Evolutionary conservation across 2,329 filamentous ascomycete species (phyloP).

Genomic region (Pseudogymnoascus sp.): DNA sequence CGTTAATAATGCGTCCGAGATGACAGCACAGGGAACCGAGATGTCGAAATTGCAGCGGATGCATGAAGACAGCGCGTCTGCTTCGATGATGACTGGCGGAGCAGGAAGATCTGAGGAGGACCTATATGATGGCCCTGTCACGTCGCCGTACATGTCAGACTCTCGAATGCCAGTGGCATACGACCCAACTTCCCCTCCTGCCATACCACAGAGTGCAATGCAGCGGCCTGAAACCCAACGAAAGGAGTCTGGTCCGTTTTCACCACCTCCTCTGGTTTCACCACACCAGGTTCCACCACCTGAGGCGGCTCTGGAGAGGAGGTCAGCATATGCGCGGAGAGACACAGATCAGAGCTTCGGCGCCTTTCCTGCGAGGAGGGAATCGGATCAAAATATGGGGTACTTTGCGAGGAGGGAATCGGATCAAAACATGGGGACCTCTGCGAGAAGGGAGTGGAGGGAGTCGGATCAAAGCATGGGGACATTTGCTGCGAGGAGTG

Average conservation of each 20-base stretch:
- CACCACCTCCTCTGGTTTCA: neutral
- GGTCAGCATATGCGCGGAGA: neutral
- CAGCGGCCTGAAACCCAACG: neutral
- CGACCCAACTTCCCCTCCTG: neutral
- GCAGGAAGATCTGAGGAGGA: neutral
- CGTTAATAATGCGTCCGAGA: neutral
- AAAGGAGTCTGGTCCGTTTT: neutral
- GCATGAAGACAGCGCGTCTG: neutral
- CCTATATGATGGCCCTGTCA: neutral
- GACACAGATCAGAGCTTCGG: neutral
- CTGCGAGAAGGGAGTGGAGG: neutral
- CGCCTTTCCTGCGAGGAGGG: neutral
- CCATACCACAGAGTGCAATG: neutral
- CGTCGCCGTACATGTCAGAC: neutral
- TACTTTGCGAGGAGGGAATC: neutral
- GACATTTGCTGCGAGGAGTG: neutral
- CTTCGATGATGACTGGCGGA: neutral
- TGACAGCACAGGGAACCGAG: neutral
- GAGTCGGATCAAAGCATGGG: neutral
- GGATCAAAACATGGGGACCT: neutral
- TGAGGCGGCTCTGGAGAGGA: neutral
- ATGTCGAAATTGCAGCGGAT: neutral
- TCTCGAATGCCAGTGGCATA: neutral
- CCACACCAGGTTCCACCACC: neutral
- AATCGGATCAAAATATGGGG: neutral